Evolutionary conservation across 176 grass and related monocot genomes (phyloP).

Genomic region (Carex pumila): DNA sequence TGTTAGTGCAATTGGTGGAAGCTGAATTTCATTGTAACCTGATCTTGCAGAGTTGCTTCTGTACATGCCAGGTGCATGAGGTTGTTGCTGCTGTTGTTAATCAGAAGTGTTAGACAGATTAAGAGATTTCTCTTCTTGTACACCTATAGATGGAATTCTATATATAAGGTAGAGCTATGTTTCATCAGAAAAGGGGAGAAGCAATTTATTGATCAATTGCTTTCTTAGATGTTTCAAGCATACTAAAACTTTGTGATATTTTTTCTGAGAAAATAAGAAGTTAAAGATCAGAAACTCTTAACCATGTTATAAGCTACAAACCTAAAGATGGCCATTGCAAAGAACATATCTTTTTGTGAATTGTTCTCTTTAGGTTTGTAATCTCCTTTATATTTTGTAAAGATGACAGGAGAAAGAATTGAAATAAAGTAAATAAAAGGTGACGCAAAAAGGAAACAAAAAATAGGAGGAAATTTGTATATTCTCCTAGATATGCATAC

Average conservation of each 20-base stretch:
- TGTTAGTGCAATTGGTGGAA: conserved; percentile 35
- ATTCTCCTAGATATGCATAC: conserved; percentile 33
- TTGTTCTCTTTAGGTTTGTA: not conserved
- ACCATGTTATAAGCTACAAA: not conserved
- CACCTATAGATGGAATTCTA: not conserved
- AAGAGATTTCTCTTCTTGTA: not conserved
- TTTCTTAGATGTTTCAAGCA: not conserved
- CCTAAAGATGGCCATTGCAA: not conserved
- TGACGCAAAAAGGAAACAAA: conserved; percentile 28
- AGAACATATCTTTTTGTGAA: not conserved
- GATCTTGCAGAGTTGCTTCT: not conserved
- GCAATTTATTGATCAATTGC: not conserved
- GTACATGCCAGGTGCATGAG: conserved; percentile 19
- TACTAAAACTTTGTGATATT: not conserved
- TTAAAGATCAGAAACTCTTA: not conserved
- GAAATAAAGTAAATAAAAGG: conserved; percentile 15
- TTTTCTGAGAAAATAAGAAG: not conserved
- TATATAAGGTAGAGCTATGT: not conserved
- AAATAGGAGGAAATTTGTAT: not conserved
- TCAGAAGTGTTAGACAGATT: not conserved
- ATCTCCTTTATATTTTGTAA: conserved; percentile 8
- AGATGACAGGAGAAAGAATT: not conserved
- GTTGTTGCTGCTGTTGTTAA: conserved; percentile 36
- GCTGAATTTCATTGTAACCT: conserved; percentile 30
- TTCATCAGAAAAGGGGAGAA: conserved; percentile 1